Base-by-base conservation (phyloP, 495 filamentous ascomycete genomes). In the Pseudoneurospora amorphoporcata region DNA sequence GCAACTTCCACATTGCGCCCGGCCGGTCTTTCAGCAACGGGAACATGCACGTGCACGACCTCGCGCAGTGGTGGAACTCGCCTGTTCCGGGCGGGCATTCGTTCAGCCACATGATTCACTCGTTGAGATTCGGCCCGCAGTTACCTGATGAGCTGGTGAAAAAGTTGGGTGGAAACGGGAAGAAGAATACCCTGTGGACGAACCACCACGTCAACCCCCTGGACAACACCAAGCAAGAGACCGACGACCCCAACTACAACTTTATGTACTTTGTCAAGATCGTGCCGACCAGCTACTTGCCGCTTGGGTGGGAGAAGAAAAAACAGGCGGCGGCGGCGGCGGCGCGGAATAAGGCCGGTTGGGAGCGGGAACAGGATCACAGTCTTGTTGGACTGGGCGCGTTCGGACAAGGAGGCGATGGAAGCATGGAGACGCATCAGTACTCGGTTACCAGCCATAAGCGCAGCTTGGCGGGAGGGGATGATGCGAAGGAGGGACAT, bases 231-330 rank as follows among this genome's bases (percentile, higher is more conserved):
- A 82, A 86, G 75, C 94, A 98, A 84, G 79, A 83, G 61, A 95
- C 94, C 10, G 82, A 89, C 32, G 94, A 97, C 75, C 88, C 91
- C 69, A 91, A 90, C 45, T 98, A 86, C 86, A 99, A 97, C 82
- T 99, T 90, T 79, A 97, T 98, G 94, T 99, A 99, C 85, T 99
- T 98, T 80, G 86, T 99, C 81, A 99, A 99, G 83, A 94, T 99
- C 65, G 95, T 99, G 42, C 92, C 91, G 9, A 99, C 95, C 17
- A 93, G 92, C 2, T 99, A 97, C 77, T 87, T 98, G 8, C 95
- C 95, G 1, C 86, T 99, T 6, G 93, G 93, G 19, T 94, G 93
- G 93, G 81, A 86, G 68, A 81, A 77, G 72, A 76, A 79, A 23
- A 76, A 79, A 23, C 23, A 23, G 23, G 23, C 23, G 23, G 23